Evolutionary conservation across 257 asterid genomes (phyloP).

Genomic region (Galeopsis tetrahit): DNA sequence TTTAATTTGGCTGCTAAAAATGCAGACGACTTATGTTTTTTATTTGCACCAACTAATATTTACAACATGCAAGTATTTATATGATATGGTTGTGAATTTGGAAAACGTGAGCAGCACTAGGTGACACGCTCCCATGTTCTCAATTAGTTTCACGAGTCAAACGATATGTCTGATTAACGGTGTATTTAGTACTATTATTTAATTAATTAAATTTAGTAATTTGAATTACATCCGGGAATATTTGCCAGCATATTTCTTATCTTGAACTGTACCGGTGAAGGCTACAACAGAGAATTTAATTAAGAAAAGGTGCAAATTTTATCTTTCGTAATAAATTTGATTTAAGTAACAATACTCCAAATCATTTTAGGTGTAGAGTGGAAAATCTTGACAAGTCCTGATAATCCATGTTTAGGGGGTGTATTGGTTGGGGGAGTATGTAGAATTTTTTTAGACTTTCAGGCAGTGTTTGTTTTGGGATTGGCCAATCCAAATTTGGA

Average conservation of each 20-base stretch:
- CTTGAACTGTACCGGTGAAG: slow-evolving; percentile 27
- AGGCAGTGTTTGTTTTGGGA: no score
- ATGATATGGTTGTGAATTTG: slow-evolving; percentile 8
- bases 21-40: not conserved
- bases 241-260: not conserved
- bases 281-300: not conserved
- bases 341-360: not conserved
- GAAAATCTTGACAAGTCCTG: no score
- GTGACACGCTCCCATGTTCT: slow-evolving; percentile 44
- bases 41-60: not conserved
- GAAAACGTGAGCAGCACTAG: slow-evolving; percentile 55
- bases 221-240: slow-evolving; percentile 14
- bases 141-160: slow-evolving; percentile 17
- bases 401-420: no score
- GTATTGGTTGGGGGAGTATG: no score
- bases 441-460: no score
- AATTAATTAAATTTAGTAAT: not conserved
- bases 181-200: not conserved
- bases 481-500: no score
- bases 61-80: slow-evolving; percentile 12
- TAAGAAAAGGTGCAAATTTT: not conserved
- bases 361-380: no score
- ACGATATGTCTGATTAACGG: not conserved
- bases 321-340: not conserved
- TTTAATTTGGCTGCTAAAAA: not conserved